Conservation (phyloP, 768 basidiomycete genomes). For the Suillus alpinus region DNA sequence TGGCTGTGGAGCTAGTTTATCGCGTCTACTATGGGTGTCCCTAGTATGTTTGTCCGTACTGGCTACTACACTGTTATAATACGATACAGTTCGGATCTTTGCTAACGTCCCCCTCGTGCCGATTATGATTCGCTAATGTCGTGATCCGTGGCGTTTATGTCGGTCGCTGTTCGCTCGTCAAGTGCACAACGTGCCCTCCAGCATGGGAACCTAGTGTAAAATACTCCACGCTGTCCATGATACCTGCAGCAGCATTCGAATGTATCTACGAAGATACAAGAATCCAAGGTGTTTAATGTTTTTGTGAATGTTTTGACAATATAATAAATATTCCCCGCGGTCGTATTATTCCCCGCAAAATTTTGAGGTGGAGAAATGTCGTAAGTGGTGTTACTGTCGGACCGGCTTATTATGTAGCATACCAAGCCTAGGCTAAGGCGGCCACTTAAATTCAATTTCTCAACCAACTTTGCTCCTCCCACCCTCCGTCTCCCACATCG, state of each 20-base stretch:
- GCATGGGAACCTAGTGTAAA: not conserved
- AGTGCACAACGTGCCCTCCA: not conserved
- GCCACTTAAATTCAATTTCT: constrained; percentile 17
- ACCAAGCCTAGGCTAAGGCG: constrained; percentile 5
- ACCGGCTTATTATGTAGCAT: constrained; percentile 11
- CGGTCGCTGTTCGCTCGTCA: constrained; percentile 3
- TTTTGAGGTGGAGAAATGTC: constrained; percentile 7
- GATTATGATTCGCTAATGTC: not conserved
- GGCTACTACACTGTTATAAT: constrained; percentile 24
- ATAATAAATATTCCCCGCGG: too few relatives aligned
- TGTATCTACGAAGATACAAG: too few relatives aligned
- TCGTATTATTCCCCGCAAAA: constrained; percentile 8
- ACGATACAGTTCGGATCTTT: constrained; percentile 16
- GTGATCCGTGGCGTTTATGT: constrained; percentile 3
- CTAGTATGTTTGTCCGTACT: constrained; percentile 19
- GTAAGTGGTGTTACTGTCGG: constrained; percentile 7
- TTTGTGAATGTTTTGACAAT: not conserved
- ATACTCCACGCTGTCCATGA: not conserved
- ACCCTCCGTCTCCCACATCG: constrained; percentile 10
- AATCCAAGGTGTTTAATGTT: not conserved
- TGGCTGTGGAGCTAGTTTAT: constrained; percentile 28
- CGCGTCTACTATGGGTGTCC: constrained; percentile 31
- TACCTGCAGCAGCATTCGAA: not conserved
- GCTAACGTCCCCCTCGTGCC: not conserved
- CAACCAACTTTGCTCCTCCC: constrained; percentile 11